phyloP scores from a whole-genome alignment of 768 basidiomycete genomes.

The Macrolepiota fuliginosa region DNA sequence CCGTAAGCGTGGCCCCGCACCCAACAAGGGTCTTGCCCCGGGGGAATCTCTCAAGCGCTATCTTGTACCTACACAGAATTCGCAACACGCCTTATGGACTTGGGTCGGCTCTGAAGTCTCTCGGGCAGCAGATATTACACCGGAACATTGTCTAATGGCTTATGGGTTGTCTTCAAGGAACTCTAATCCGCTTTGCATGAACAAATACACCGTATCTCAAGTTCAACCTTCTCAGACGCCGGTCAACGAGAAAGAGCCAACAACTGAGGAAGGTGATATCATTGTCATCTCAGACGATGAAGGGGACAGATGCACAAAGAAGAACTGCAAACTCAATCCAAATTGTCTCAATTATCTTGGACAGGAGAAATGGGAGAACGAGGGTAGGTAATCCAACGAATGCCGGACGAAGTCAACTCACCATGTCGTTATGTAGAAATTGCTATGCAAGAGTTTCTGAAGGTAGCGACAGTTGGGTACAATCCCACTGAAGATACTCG shows the following conservation, averaged over 20 bases:
- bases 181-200: conserved; percentile 51
- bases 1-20: conserved; percentile 45
- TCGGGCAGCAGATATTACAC: conserved; percentile 55
- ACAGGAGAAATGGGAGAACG: conserved; percentile 76
- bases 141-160: conserved; percentile 61
- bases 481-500: conserved; percentile 53
- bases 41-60: conserved; percentile 64
- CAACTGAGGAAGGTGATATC: conserved; percentile 60
- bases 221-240: conserved; percentile 13
- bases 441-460: conserved; percentile 49
- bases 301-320: conserved; percentile 50
- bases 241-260: conserved; percentile 38
- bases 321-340: conserved; percentile 71
- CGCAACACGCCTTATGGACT: conserved; percentile 56
- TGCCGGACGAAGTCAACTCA: conserved; percentile 7
- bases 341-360: conserved; percentile 88
- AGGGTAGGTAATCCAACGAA: conserved; percentile 40
- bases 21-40: conserved; percentile 49
- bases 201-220: conserved; percentile 41
- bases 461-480: conserved; percentile 47
- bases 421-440: conserved; percentile 34
- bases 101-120: conserved; percentile 76
- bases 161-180: conserved; percentile 64
- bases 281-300: conserved; percentile 75
- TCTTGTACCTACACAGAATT: conserved; percentile 41